A percentile compares a stretch with the other conserved stretches of the same genome.
Conservation (phyloP, 1,284 basidiomycete species). For the Coriolopsis trogii region DNA sequence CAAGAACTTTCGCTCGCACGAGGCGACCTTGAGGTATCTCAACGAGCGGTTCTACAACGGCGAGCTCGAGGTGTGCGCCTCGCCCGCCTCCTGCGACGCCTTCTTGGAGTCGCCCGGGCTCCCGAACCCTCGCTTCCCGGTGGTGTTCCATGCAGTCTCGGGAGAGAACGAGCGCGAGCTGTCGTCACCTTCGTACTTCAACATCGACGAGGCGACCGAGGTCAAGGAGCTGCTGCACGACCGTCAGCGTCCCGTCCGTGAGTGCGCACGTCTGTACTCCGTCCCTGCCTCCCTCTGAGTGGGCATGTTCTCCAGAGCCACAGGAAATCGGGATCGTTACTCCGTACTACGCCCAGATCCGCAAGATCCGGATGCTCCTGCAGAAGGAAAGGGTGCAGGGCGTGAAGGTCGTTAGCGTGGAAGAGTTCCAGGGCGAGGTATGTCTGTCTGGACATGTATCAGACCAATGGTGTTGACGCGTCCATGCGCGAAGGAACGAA, state of each 20-base stretch:
- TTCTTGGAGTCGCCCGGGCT: constrained; percentile 26
- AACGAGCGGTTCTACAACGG: constrained; percentile 58
- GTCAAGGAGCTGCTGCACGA: constrained; percentile 37
- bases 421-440: constrained; percentile 67
- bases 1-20: constrained; percentile 63
- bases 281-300: constrained; percentile 30
- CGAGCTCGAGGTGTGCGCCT: constrained; percentile 49
- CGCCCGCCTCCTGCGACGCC: constrained; percentile 37
- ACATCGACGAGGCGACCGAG: constrained; percentile 45
- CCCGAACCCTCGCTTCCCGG: constrained; percentile 41
- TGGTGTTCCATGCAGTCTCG: constrained; percentile 49
- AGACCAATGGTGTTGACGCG: not conserved
- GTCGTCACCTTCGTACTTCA: constrained; percentile 51
- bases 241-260: constrained; percentile 13
- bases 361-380: constrained; percentile 47
- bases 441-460: no score
- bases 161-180: constrained; percentile 47
- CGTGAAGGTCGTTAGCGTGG: constrained; percentile 59
- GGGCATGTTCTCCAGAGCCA: not conserved
- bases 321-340: constrained; percentile 55
- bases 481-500: constrained; percentile 46
- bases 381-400: constrained; percentile 34
- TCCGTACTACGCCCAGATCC: constrained; percentile 57
- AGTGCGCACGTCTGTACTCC: no score
- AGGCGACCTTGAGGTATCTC: constrained; percentile 56